These are phyloP conservation scores for Saccharomyces hybrid DNA, from an alignment of 1,139 yeast species.

Conservation along the genomic window DNA sequence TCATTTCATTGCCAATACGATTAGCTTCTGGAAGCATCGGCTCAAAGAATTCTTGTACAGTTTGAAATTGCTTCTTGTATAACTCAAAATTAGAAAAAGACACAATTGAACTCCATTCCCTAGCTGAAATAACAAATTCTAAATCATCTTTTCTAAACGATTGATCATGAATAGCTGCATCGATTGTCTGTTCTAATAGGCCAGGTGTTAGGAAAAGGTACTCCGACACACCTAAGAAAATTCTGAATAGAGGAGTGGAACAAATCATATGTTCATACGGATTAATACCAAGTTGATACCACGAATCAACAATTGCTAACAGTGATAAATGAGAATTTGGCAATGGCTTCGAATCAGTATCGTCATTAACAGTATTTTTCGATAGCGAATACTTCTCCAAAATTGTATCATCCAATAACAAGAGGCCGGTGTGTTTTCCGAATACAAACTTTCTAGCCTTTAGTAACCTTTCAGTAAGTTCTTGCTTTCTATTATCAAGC, in stretches of 20 bases:
- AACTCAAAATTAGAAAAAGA: constrained; percentile 66
- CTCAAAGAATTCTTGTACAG: constrained; percentile 69
- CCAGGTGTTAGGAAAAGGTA: constrained; percentile 81
- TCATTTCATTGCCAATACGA: constrained; percentile 91
- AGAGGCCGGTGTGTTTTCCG: constrained; percentile 38
- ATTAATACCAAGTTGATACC: constrained; percentile 75
- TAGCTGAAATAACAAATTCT: constrained; percentile 75
- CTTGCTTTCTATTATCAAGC: constrained; percentile 59
- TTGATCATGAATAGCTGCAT: constrained; percentile 58
- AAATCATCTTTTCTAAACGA: constrained; percentile 78
- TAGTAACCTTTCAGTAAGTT: constrained; percentile 48
- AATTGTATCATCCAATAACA: constrained; percentile 71
- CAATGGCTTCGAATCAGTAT: constrained; percentile 42
- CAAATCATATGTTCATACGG: constrained; percentile 97
- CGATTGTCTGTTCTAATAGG: constrained; percentile 67
- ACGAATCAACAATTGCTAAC: constrained; percentile 86
- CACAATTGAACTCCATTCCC: constrained; percentile 80
- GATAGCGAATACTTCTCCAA: constrained; percentile 73
- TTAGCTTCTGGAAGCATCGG: constrained; percentile 89
- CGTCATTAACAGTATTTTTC: constrained; percentile 43
- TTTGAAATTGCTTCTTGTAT: constrained; percentile 65
- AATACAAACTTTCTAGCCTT: constrained; percentile 72
- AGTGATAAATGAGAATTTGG: constrained; percentile 87
- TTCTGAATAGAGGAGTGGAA: constrained; percentile 87
- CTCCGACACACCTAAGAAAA: constrained; percentile 89